phyloP scores from a whole-genome alignment of 768 basidiomycete genomes.

The Boletellus emodensis region DNA sequence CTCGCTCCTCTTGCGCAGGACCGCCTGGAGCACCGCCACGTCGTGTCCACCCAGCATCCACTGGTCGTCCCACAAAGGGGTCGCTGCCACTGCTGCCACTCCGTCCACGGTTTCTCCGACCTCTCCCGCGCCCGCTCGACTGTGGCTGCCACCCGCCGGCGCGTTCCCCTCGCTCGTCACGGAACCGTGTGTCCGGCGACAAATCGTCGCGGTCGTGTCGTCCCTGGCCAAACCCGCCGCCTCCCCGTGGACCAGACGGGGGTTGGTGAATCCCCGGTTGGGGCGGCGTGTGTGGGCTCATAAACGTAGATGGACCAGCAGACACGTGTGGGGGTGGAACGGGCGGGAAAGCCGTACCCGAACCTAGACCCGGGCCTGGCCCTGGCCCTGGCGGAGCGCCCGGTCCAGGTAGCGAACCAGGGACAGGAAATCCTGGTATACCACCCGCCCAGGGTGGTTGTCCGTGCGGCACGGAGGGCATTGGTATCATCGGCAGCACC shows the following conservation, averaged over 20 bases:
- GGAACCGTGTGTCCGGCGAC: slow-evolving; percentile 16
- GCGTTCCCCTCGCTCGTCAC: slow-evolving; percentile 36
- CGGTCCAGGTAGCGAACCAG: slow-evolving; percentile 7
- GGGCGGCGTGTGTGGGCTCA: slow-evolving; percentile 17
- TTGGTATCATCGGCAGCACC: slow-evolving; percentile 9
- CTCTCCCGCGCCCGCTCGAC: slow-evolving; percentile 32
- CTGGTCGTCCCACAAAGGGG: slow-evolving; percentile 35
- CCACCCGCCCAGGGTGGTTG: slow-evolving; percentile 21
- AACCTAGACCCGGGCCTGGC: slow-evolving; percentile 1
- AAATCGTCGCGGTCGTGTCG: slow-evolving; percentile 26
- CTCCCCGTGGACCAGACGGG: slow-evolving; percentile 27
- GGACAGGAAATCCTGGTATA: slow-evolving; percentile 22
- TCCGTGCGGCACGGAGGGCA: slow-evolving; percentile 8
- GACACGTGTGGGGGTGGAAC: slow-evolving; percentile 2
- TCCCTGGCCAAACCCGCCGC: slow-evolving; percentile 24
- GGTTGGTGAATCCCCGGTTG: slow-evolving; percentile 26
- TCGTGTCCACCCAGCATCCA: slow-evolving; percentile 40
- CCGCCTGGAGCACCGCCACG: slow-evolving; percentile 26
- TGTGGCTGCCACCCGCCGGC: slow-evolving; percentile 26
- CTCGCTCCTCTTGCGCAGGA: slow-evolving; percentile 20
- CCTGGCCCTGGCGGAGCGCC: not conserved
- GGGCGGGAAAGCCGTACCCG: slow-evolving; percentile 3
- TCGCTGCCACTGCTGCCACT: slow-evolving; percentile 8
- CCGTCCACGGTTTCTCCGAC: slow-evolving; percentile 30
- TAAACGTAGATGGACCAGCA: slow-evolving; percentile 12